Evolutionary conservation across 2,329 filamentous ascomycete species (phyloP), one percentile per base, ranked within the genome.

Genomic region (Cyclaneusma minus): DNA sequence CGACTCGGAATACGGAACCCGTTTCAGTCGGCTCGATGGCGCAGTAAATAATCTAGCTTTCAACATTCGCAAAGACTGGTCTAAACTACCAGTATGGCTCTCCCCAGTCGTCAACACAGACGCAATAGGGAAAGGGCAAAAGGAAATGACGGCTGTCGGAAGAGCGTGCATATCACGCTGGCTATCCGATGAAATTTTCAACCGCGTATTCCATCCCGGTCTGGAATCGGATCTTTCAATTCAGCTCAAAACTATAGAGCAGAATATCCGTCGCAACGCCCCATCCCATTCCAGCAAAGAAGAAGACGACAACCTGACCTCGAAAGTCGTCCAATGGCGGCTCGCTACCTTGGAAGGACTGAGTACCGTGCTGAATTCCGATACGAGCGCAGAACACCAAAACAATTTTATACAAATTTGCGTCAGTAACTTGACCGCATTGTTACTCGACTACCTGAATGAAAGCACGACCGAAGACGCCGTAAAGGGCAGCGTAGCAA

Each of bases 81-180:
- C 70, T 35, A 60, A 62, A 17, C 63, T 95, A 29, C 89, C 89
- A 1, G 48, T 61, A 5, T 95, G 84, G 83, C 60, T 98, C 22
- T 66, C 72, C 29, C 64, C 64, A 13, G 81, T 73, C 29, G 80
- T 92, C 37, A 94, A 87, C 49, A 64, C 77, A 27, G 85, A 92
- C 42, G 87, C 84, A 1, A 63, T 91, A 28, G 69, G 75, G 41
- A 83, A 77, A 7, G 89, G 85, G 34, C 92, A 85, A 46, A 85
- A 94, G 50, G 89, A 98, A 52, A 98, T 98, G 89, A 95, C 84
- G 5, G 85, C 85, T 4, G 78, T 92, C 13, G 89, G 89, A 10
- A 72, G 87, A 28, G 84, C 87, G 8, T 72, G 85, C 36, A 84
- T 98, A 39, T 80, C 80, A 15, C 70, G 75, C 33, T 98, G 87